phyloP scores from a whole-genome alignment of 768 basidiomycete genomes.

The Pholiota microspora region DNA sequence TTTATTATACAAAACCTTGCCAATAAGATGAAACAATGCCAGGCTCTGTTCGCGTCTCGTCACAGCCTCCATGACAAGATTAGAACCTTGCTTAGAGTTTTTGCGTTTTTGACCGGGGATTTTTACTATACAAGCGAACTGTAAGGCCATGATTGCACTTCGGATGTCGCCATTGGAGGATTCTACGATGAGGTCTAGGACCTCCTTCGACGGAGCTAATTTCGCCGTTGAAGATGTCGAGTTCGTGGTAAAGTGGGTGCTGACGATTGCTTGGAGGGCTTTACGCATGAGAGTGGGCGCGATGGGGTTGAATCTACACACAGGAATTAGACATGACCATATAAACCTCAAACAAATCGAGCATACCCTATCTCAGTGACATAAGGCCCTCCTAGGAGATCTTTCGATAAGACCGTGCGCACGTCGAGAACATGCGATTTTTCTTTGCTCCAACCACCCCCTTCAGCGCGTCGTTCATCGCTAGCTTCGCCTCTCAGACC shows the following conservation, averaged over 20 bases:
- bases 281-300: slow-evolving; percentile 82
- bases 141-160: slow-evolving; percentile 89
- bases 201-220: slow-evolving; percentile 54
- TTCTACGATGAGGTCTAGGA: slow-evolving; percentile 73
- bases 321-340: background rate
- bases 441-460: slow-evolving; percentile 46
- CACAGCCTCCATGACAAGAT: slow-evolving; percentile 63
- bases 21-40: slow-evolving; percentile 87
- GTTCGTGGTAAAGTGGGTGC: slow-evolving; percentile 41
- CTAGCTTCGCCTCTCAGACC: slow-evolving; percentile 72
- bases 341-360: background rate
- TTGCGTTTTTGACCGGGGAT: slow-evolving; percentile 33
- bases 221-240: slow-evolving; percentile 8
- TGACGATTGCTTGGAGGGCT: slow-evolving; percentile 64
- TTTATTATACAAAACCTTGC: slow-evolving; percentile 95
- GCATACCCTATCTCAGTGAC: slow-evolving; percentile 80
- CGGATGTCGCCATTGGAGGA: slow-evolving; percentile 90
- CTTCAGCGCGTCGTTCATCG: slow-evolving; percentile 41
- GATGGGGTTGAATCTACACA: slow-evolving; percentile 83
- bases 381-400: slow-evolving; percentile 67
- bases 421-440: slow-evolving; percentile 50
- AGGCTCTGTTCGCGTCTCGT: slow-evolving; percentile 85
- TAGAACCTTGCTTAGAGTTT: slow-evolving; percentile 22
- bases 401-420: slow-evolving; percentile 67
- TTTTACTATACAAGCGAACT: slow-evolving; percentile 70